Conservation (phyloP, 1,139 yeast species). For the Wickerhamiella infanticola region DNA sequence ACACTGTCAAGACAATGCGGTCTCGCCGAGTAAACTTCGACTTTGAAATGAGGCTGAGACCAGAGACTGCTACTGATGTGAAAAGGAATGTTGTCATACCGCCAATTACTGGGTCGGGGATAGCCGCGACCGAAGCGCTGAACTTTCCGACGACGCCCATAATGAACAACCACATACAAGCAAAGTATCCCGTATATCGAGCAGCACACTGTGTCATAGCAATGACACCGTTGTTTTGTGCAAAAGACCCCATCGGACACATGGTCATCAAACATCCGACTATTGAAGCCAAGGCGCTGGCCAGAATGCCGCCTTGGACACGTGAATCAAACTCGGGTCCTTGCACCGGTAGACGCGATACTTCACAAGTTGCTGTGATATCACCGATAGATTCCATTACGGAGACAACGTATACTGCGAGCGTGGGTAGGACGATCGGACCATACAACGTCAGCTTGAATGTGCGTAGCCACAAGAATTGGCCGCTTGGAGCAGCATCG, state of each 20-base stretch:
- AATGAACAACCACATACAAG: slow-evolving; percentile 60
- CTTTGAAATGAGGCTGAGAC: slow-evolving; percentile 59
- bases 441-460: slow-evolving; percentile 59
- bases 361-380: slow-evolving; percentile 80
- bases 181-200: slow-evolving; percentile 73
- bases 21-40: slow-evolving; percentile 74
- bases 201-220: slow-evolving; percentile 79
- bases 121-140: slow-evolving; percentile 73
- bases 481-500: slow-evolving; percentile 58
- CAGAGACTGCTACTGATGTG: slow-evolving; percentile 77
- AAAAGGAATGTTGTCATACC: slow-evolving; percentile 83
- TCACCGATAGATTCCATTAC: slow-evolving; percentile 90
- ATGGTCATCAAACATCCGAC: slow-evolving; percentile 47
- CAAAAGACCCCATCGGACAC: slow-evolving; percentile 80
- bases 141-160: slow-evolving; percentile 81
- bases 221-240: slow-evolving; percentile 85
- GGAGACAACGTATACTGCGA: slow-evolving; percentile 61
- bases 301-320: slow-evolving; percentile 77
- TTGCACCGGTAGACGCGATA: slow-evolving; percentile 64
- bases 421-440: slow-evolving; percentile 64
- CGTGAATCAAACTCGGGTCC: slow-evolving; percentile 67
- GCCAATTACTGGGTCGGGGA: slow-evolving; percentile 71
- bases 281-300: slow-evolving; percentile 56
- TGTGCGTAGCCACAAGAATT: slow-evolving; percentile 74
- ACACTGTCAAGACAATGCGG: slow-evolving; percentile 62